phyloP scores from a whole-genome alignment of 2,329 filamentous ascomycete genomes.

The Penicillium sp. region DNA sequence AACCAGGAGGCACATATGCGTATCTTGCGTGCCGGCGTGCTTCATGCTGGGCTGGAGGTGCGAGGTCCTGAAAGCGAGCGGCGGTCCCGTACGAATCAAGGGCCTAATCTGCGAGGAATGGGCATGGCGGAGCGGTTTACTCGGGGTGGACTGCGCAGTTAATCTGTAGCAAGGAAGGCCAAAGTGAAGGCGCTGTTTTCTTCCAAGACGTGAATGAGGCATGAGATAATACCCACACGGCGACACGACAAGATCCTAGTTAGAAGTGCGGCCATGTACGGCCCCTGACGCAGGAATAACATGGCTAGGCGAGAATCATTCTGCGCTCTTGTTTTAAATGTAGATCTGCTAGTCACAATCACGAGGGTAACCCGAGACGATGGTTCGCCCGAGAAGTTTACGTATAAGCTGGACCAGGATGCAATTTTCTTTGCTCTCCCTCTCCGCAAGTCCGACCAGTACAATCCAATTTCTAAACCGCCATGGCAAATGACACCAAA shows the following conservation, averaged over 20 bases:
- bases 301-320: background rate
- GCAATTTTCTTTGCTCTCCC: background rate
- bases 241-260: slow-evolving; percentile 3
- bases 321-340: background rate
- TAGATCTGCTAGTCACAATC: background rate
- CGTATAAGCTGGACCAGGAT: background rate
- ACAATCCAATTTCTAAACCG: background rate
- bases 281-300: background rate
- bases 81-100: background rate
- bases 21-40: slow-evolving; percentile 76
- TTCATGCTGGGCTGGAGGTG: slow-evolving; percentile 77
- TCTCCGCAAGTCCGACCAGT: background rate
- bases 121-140: background rate
- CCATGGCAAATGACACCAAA: background rate
- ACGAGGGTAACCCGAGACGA: background rate
- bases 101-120: background rate
- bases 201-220: slow-evolving; percentile 24
- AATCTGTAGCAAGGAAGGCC: background rate
- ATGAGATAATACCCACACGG: slow-evolving; percentile 33
- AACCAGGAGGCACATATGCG: slow-evolving; percentile 77
- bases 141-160: slow-evolving; percentile 6
- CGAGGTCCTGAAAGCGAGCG: slow-evolving; percentile 41
- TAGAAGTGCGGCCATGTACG: background rate
- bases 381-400: background rate
- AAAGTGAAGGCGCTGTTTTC: background rate